Evolutionary conservation across 306 rosid genomes (phyloP).

Genomic region (Gastrolobium bilobum): DNA sequence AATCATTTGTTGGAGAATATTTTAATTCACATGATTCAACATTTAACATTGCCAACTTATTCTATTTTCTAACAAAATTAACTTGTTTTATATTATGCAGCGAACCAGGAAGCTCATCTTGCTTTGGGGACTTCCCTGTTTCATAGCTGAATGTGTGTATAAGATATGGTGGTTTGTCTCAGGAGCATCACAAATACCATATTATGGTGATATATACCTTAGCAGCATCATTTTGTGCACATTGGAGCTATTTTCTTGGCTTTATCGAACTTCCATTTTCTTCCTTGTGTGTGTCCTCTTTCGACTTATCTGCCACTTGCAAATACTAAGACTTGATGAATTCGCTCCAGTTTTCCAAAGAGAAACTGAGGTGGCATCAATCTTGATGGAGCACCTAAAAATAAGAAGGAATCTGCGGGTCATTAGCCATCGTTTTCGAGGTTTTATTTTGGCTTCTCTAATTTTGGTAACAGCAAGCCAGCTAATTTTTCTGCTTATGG

Average conservation of each 20-base stretch:
- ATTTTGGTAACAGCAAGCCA: constrained; percentile 85
- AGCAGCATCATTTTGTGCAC: constrained; percentile 62
- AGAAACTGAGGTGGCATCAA: constrained; percentile 73
- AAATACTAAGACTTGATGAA: constrained; percentile 75
- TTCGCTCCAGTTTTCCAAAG: constrained; percentile 69
- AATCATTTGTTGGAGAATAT: not conserved
- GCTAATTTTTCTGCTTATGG: constrained; percentile 69
- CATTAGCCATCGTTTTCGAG: constrained; percentile 88
- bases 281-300: constrained; percentile 81
- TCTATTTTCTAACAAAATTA: constrained; percentile 26
- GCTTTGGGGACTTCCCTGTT: constrained; percentile 68
- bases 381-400: constrained; percentile 75
- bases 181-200: constrained; percentile 71
- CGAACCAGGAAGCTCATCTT: constrained; percentile 68
- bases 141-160: constrained; percentile 70
- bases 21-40: not conserved
- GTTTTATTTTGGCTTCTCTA: constrained; percentile 72
- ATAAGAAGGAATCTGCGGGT: constrained; percentile 67
- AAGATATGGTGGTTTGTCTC: constrained; percentile 92
- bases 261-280: constrained; percentile 84
- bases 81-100: constrained; percentile 57
- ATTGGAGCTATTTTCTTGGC: constrained; percentile 87
- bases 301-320: constrained; percentile 77
- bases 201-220: constrained; percentile 65
- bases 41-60: not conserved